Base-by-base conservation (phyloP, 768 basidiomycete genomes). In the Chalciporus chontae region DNA sequence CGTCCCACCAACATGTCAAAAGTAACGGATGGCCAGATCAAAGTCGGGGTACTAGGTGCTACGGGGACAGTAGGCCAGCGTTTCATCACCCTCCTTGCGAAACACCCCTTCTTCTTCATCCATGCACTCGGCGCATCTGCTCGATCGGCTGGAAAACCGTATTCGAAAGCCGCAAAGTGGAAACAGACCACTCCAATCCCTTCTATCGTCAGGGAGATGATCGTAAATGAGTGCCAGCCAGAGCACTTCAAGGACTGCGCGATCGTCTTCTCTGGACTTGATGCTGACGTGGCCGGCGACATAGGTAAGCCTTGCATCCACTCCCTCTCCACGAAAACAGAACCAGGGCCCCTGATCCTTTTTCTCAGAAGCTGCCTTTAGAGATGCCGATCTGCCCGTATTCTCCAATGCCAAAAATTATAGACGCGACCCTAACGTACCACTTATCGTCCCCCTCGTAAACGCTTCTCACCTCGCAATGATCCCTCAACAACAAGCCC, bases 401-500 rank as follows among this genome's bases (percentile, higher is more conserved):
- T 99, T 97, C 71, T 95, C 93, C 18, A 98, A 99, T 56, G 84
- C 95, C n/a, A 96, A 95, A 71, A 96, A 94, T 69, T 92, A 85
- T 70, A 81, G 96, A 42, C 77, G 94, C 17, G 95, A 97, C 67
- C 92, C 93, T 2, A 75, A 83, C 56, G 92, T 95, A 6, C 96
- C 96, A 0, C 87, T 99, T 64, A 81, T 97, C 70, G 96, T 99
- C 3, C 96, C 96, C 11, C 85, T 96, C 59, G 94, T 95, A 58
- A 99, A 99, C 72, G 76, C 90, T 1, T 74, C 74, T 4, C 96
- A 99, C 67, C 72, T 97, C 24, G 73, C 81, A 56, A 89, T 98
- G 58, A 75, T 99, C 61, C 76, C 79, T 0, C 87, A 93, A 61
- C 96, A 99, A 69, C 90, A 75, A 45, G 58, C 81, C 2, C 71